Base-by-base conservation (phyloP, 140 eudicot species). In the Cichorium intybus region DNA sequence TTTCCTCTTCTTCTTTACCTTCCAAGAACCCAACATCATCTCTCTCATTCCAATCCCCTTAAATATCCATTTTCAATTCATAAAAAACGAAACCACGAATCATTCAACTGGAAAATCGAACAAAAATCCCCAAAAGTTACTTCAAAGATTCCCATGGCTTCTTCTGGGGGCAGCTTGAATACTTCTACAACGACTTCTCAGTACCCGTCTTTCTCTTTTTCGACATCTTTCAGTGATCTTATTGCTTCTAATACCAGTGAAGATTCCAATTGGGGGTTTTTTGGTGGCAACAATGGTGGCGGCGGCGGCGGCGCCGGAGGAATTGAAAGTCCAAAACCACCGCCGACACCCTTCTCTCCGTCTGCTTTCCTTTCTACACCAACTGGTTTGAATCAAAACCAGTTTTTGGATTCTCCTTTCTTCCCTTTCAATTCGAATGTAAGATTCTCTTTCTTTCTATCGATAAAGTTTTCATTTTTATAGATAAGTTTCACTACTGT, bases 341-440 rank as follows among this genome's bases (percentile, higher is more conserved):
- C 83, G 14, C 75, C 85, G 10, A 49, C 82, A 6, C 89, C 89
- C 1, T 51, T 79, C 48, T 87, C 95, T 9, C 88, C 96, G 46
- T 85, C 98, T n/a, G 75, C 96, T 23, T 91, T 75, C 53, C 84
- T 91, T 62, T 52, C 86, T 16, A 71, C 82, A 51, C 88, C 93
- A 56, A 76, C 82, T 47, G 76, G 75, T 33, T 82, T 87, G 51
- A 84, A 82, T 82, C 94, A 82, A 45, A 77, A 83, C 57, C 66
- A 79, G 57, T 75, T 93, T 76, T 76, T 88, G 77, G 97, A 93
- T 41, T 93, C 99, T 4, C 99, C 99, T 16, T 70, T 83, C 57
- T 79, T 81, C 23, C 77, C 83, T 62, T 57, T 78, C 68, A 71
- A 66, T 56, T 83, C 91, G 39, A 83, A 75, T 82, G 99, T 88